A percentile compares a stretch with the other conserved stretches of the same genome.
These are phyloP conservation scores for Aquilaria malaccensis DNA, from an alignment of 345 rosid species.

Conservation along the genomic window DNA sequence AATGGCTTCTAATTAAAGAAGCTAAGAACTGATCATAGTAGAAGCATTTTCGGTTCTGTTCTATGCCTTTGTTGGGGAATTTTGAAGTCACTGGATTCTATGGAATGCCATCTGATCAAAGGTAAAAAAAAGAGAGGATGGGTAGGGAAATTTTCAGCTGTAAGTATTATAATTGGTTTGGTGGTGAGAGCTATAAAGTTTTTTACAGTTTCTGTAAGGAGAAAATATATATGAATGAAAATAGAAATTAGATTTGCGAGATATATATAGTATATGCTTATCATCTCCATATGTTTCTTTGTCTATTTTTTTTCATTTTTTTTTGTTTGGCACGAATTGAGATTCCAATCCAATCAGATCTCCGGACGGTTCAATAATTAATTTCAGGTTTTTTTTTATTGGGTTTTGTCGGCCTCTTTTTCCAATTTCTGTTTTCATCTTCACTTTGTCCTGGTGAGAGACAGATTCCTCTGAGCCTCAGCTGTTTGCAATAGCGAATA, in stretches of 20 bases:
- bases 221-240: slow-evolving; percentile 9
- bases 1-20: neutral
- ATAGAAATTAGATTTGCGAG: too few relatives aligned
- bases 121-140: neutral
- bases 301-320: neutral
- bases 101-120: slow-evolving; percentile 12
- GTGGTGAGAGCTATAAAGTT: slow-evolving; percentile 23
- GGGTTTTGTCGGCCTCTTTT: slow-evolving; percentile 13
- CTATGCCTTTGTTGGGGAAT: slow-evolving; percentile 14
- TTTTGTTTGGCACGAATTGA: neutral
- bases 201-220: slow-evolving; percentile 34
- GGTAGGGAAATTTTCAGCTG: too few relatives aligned
- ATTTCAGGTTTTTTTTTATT: slow-evolving; percentile 11
- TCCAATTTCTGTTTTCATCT: slow-evolving; percentile 25
- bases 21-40: neutral
- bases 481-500: slow-evolving; percentile 21
- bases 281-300: neutral
- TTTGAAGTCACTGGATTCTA: slow-evolving; percentile 15
- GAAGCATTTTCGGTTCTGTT: slow-evolving; percentile 7
- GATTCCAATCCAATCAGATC: slow-evolving; percentile 26
- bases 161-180: slow-evolving; percentile 13
- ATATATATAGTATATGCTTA: neutral
- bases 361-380: slow-evolving; percentile 20
- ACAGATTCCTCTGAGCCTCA: slow-evolving; percentile 39
- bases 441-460: slow-evolving; percentile 32